Base-by-base conservation (phyloP, 768 basidiomycete species). In the Termitomyces sp. region DNA sequence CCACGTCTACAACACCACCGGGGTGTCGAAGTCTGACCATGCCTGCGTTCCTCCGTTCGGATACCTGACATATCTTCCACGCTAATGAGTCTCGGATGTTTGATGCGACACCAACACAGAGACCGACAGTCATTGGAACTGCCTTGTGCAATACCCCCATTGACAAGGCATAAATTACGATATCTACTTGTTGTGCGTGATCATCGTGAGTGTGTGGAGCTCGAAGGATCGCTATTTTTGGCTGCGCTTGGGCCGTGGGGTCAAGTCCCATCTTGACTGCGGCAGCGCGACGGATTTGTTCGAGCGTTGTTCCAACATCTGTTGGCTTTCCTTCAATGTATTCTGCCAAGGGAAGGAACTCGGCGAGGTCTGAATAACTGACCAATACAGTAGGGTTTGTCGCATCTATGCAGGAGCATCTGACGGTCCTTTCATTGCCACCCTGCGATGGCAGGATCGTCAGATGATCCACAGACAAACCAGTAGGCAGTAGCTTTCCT, bases 331-430 rank as follows among this genome's bases (percentile, higher is more conserved):
- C 69, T 3, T 64, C 47, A 39, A 76, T 48, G 60, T 76, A 79
- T n/a, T 70, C 72, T 39, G 67, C 70, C 42, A 80, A 64, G 22
- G 73, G 68, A 45, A 82, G 72, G 36, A 73, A 68, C 6, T 60
- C 46, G 22, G 66, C 60, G 37, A 90, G 73, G 41, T 82, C 79
- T 0, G 68, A 58, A 4, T 75, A 69, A 34, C 69, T 55, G 62
- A 89, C 75, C 69, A 91, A 84, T 16, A 91, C 81, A 6, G 83
- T 86, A 0, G 88, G 88, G 66, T 90, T 90, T 16, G 88, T 86
- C 1, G 87, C 87, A 64, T 90, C 88, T 13, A 90, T 78, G 9
- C 86, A 75, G 12, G 86, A 87, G 1, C 74, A 77, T 42, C 67
- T 68, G 53, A 81, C 58, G 22, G 55, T 61, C 29, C 62, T 60